Percentiles rank a stretch among this genome's conserved stretches.
Evolutionary conservation across 2,329 filamentous ascomycete species (phyloP).

Genomic region (Phyllosticta capitalensis): DNA sequence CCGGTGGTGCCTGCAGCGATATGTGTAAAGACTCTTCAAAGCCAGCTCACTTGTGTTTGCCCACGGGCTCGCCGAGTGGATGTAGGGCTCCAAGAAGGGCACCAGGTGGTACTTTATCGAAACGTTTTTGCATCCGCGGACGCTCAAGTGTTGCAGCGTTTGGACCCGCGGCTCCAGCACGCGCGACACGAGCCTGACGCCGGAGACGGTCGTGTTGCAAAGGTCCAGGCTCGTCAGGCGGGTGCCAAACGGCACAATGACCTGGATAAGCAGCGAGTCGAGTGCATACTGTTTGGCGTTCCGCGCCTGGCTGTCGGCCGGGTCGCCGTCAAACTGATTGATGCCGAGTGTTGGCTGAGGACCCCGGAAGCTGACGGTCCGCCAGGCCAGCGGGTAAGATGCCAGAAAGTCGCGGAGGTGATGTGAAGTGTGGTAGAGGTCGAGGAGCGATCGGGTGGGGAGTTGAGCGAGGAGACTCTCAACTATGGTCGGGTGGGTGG

Average conservation of each 20-base stretch:
- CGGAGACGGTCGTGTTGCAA: constrained; percentile 52
- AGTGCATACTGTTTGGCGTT: constrained; percentile 50
- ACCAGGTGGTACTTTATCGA: constrained; percentile 56
- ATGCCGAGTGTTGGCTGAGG: constrained; percentile 30
- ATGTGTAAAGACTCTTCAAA: constrained; percentile 51
- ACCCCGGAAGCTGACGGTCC: constrained; percentile 49
- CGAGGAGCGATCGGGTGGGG: constrained; percentile 46
- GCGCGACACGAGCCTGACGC: constrained; percentile 45
- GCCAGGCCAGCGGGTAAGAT: constrained; percentile 52
- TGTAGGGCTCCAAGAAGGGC: constrained; percentile 42
- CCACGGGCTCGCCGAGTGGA: constrained; percentile 33
- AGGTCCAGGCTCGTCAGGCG: constrained; percentile 48
- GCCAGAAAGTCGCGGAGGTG: constrained; percentile 46
- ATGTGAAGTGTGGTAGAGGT: constrained; percentile 49
- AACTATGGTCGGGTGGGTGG: constrained; percentile 47
- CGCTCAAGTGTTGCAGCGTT: constrained; percentile 49
- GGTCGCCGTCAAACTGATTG: constrained; percentile 27
- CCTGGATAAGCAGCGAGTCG: constrained; percentile 47
- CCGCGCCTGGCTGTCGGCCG: constrained; percentile 32
- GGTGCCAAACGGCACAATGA: constrained; percentile 47
- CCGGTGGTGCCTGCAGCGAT: constrained; percentile 53
- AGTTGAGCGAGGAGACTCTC: constrained; percentile 50
- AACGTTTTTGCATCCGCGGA: constrained; percentile 55
- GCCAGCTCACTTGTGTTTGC: constrained; percentile 37
- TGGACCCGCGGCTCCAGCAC: constrained; percentile 45